Base-by-base conservation (phyloP, 139 green algal genomes). In the Pseudopediastrum boryanum region DNA sequence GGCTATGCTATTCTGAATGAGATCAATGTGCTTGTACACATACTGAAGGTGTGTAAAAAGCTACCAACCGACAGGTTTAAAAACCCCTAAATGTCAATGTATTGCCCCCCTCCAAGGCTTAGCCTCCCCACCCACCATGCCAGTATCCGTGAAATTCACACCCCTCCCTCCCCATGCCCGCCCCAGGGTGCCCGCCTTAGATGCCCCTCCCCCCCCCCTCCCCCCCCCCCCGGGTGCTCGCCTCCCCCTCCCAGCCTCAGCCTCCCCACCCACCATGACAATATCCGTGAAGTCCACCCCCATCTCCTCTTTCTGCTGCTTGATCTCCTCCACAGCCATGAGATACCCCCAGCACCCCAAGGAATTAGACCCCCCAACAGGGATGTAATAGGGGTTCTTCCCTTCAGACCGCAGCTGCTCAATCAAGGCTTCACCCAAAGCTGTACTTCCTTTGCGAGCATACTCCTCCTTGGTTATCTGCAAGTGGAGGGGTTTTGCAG, bases 401-500 rank as follows among this genome's bases (percentile, higher is more conserved):
- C 95, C 95, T 36, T 90, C 48, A 3, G 76, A 81, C 70, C 43
- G 39, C 77, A 98, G 87, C 84, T 94, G 36, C 5, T 74, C 35
- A 4, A 41, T 78, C 33, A 98, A 83, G 38, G 82, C 41, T 68
- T 85, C 50, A 7, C 81, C 77, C 50, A 98, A 81, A 12, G 71
- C 78, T 16, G 71, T 41, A 27, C 83, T 87, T 33, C 95, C 94
- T 12, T 86, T 12, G 6, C 16, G 43, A 8, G 68, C 75, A 78
- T 99, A 99, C 86, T 99, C 95, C 79, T 96, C 91, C 68, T 98
- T 98, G 1, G 92, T 95, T 19, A 96, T 84, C 84, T 96, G 84
- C n/a, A n/a, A n/a, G n/a, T n/a, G n/a, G n/a, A n/a, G n/a, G n/a
- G n/a, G n/a, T n/a, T n/a, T n/a, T n/a, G n/a, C n/a, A n/a, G n/a